Base-by-base conservation (phyloP, 495 filamentous ascomycete genomes). In the Penicillium pancosmium region DNA sequence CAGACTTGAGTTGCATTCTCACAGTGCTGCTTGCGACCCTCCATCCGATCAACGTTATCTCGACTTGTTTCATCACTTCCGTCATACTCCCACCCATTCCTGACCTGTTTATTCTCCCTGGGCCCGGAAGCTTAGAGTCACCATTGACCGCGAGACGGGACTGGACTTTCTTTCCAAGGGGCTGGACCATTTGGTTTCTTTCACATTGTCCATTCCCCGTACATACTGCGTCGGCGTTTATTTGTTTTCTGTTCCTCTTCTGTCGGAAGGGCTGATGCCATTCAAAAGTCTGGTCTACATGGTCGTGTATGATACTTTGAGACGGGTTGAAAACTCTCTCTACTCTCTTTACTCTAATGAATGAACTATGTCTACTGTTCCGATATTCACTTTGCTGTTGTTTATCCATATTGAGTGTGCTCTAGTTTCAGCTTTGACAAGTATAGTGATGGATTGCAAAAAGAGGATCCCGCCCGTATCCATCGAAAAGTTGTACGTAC, bases 151-250 rank as follows among this genome's bases (percentile, higher is more conserved):
- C 50, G 25, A 47, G 51, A 52, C 33, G 47, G 43, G 44, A 47
- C 38, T 15, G 41, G 19, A 46, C 5, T 19, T 33, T 36, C 49
- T 44, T 62, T 54, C 60, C 50, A 59, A 51, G 54, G 59, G 56
- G 56, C 56, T 57, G 60, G 57, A 52, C 56, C 43, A 47, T 54
- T 46, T 57, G 56, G 16, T 53, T 43, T 52, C 47, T 43, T 50
- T 13, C 12, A n/a, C 47, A 9, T 41, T 54, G 34, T 47, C 48
- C 44, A 48, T 43, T 21, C 50, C 50, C 49, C 31, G 52, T 61
- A 57, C 55, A 66, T 70, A 51, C 54, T 48, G 15, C 11, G 34
- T 19, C 38, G 58, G 65, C 62, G 67, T 66, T 64, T 49, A 19
- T 19, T 44, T 44, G 0, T 38, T 46, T 50, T 58, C 36, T 35